Base-by-base conservation (phyloP, 257 asterid genomes). In the Jasminum sambac region DNA sequence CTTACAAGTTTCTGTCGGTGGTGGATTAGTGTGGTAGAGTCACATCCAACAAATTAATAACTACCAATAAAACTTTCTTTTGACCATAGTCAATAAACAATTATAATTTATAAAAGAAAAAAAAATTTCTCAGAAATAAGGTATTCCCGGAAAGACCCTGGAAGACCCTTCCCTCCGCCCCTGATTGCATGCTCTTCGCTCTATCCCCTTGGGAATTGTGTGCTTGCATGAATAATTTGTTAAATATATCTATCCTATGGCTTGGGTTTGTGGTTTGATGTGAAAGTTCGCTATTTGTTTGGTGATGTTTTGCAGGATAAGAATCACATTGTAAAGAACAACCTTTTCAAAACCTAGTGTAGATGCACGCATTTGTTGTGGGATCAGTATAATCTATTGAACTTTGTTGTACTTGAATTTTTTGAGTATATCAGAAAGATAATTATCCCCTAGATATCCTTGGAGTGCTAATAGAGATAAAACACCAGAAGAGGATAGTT, bases 391-490 rank as follows among this genome's bases (percentile, higher is more conserved):
- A 95, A 95, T 86, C 97, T 95, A 77, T 85, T 95, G 78, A 91
- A 95, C 82, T 95, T 98, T 64, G 95, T 94, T 11, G 84, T 95
- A 76, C 92, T 95, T 44, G 99, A 95, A 55, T 92, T 95, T 72
- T 82, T 95, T 43, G 99, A 95, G 70, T 85, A 79, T 76, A 84
- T 95, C 64, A 82, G 92, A 25, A 89, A 95, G 99, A 98, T 95
- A 72, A 43, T 62, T 57, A 30, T 80, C 59, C 43, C 40, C 72
- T 78, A 17, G 25, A 5, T 74, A 60, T 63, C 36, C 66, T 63
- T 59, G 73, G 0, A 68, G 37, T 73, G 63, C 66, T 76, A 19
- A 72, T 60, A 50, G 72, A 38, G 58, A 43, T 55, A 68, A n/a
- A n/a, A n/a, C n/a, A n/a, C n/a, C n/a, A n/a, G n/a, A n/a, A n/a